Conservation (phyloP, 352 stramenopile species). For the Hyaloperonospora arabidopsidis region DNA sequence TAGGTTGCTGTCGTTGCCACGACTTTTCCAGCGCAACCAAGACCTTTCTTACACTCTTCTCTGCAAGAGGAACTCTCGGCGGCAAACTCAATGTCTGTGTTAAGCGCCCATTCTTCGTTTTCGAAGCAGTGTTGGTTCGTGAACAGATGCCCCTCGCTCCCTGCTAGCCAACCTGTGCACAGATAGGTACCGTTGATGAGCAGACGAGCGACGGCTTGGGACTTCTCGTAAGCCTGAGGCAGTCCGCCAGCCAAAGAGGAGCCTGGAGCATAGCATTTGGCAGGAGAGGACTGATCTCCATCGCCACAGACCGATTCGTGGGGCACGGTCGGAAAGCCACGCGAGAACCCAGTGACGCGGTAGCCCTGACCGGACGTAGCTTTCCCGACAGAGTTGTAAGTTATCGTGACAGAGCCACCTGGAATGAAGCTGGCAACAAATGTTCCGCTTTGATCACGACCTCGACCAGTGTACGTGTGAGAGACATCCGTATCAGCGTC, state of each 20-base stretch:
- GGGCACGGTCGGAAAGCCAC: no score
- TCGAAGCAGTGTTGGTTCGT: slow-evolving; percentile 68
- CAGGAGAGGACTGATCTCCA: slow-evolving; percentile 38
- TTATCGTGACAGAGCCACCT: no score
- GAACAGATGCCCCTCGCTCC: slow-evolving; percentile 56
- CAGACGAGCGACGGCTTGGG: slow-evolving; percentile 45
- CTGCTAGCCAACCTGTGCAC: slow-evolving; percentile 59
- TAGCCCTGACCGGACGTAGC: no score
- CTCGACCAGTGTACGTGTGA: slow-evolving; percentile 28
- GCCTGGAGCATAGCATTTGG: slow-evolving; percentile 36
- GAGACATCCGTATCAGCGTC: slow-evolving; percentile 24
- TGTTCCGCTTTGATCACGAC: slow-evolving; percentile 18
- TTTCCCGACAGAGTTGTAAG: no score
- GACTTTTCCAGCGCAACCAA: slow-evolving; percentile 40
- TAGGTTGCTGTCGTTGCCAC: slow-evolving; percentile 40
- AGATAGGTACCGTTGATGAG: slow-evolving; percentile 42
- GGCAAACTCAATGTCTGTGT: slow-evolving; percentile 52
- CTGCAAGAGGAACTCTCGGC: slow-evolving; percentile 45
- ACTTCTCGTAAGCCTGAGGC: slow-evolving; percentile 15
- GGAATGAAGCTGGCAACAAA: slow-evolving; percentile 15
- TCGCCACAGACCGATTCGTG: slow-evolving; percentile 24
- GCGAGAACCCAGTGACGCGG: no score
- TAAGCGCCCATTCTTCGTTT: slow-evolving; percentile 16
- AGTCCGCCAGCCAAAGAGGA: not conserved
- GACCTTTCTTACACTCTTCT: slow-evolving; percentile 32